phyloP scores from a whole-genome alignment of 108 stramenopile species.

The Cylindrotheca fusiformis region DNA sequence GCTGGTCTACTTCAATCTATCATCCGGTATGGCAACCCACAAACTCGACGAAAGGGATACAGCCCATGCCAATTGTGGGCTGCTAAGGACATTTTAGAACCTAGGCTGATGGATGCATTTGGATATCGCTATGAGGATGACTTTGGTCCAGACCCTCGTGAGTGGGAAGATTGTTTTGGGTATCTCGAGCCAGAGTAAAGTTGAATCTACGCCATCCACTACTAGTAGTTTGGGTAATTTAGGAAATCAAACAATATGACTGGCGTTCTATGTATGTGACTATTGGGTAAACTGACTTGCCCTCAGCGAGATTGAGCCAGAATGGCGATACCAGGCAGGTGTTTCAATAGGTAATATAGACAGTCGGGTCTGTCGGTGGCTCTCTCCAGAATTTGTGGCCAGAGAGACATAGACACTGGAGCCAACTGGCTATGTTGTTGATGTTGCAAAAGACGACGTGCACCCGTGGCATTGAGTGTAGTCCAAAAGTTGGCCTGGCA shows the following conservation, averaged over 20 bases:
- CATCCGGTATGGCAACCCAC: constrained; percentile 24
- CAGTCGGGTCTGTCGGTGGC: not conserved
- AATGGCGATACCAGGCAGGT: too few species aligned
- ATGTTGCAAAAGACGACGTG: not conserved
- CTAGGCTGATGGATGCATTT: constrained; percentile 36
- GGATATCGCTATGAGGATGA: constrained; percentile 30
- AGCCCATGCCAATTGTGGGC: constrained; percentile 24
- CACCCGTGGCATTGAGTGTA: constrained; percentile 1
- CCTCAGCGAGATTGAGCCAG: too few species aligned
- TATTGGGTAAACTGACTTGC: too few species aligned
- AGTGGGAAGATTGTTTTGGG: not conserved
- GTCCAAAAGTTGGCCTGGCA: constrained; percentile 6
- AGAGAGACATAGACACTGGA: not conserved
- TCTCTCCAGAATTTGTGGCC: not conserved
- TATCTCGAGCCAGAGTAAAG: too few species aligned
- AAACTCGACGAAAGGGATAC: constrained; percentile 21
- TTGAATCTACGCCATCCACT: too few species aligned
- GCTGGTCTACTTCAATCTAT: constrained; percentile 21
- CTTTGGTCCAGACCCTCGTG: not conserved
- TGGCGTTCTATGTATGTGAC: too few species aligned
- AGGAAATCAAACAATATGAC: too few species aligned
- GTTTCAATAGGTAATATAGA: not conserved
- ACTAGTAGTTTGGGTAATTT: too few species aligned
- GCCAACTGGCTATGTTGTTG: not conserved
- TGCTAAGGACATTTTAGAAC: constrained; percentile 42